These are phyloP conservation scores for Metarhizium robertsii DNA, from an alignment of 2,329 filamentous ascomycete species.

Conservation along the genomic window DNA sequence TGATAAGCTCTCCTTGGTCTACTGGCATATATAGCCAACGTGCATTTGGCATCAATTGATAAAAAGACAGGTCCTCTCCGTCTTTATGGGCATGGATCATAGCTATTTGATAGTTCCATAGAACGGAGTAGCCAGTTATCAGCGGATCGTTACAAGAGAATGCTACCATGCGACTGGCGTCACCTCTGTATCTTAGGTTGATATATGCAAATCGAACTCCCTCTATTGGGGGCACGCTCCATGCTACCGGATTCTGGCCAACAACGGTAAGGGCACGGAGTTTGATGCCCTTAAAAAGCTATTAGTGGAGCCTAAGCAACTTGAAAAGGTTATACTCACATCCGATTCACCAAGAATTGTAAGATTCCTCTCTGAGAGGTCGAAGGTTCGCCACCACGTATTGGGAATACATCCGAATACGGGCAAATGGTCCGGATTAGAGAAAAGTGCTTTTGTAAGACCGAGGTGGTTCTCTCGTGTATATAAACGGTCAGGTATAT, in stretches of 20 bases:
- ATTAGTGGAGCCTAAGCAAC: not conserved
- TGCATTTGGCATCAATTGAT: not conserved
- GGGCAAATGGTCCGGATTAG: not conserved
- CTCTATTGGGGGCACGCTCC: not conserved
- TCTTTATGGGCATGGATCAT: not conserved
- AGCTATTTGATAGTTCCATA: not conserved
- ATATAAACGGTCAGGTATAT: not conserved
- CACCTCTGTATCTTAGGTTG: not conserved
- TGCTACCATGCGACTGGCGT: not conserved
- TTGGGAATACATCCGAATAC: not conserved
- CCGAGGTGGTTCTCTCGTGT: slow-evolving; percentile 2
- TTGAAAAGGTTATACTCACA: not conserved
- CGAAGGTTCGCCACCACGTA: not conserved
- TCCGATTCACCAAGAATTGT: not conserved
- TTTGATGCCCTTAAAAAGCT: not conserved
- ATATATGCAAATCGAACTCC: not conserved
- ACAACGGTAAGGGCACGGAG: not conserved
- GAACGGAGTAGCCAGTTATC: not conserved
- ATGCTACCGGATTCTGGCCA: not conserved
- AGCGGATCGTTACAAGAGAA: not conserved
- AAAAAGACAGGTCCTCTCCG: not conserved
- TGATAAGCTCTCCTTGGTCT: not conserved
- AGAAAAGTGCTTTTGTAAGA: not conserved
- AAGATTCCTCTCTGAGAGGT: not conserved
- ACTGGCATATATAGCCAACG: not conserved